These are phyloP conservation scores for Mortierella sp. DNA, from an alignment of 371 early-diverging fungal species.

Conservation along the genomic window DNA sequence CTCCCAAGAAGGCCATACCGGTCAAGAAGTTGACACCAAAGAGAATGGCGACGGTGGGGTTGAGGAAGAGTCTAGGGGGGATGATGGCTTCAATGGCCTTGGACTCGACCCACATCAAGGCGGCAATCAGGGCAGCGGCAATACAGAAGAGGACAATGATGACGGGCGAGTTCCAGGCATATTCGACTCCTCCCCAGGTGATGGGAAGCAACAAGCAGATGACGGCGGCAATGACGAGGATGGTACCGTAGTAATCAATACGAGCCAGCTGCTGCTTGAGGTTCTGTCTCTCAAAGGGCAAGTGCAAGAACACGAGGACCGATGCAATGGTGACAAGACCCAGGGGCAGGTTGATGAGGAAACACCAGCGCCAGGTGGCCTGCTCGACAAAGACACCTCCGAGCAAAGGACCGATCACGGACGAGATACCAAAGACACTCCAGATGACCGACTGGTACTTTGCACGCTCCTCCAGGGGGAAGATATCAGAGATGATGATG, in stretches of 20 bases:
- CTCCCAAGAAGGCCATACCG: constrained; percentile 67
- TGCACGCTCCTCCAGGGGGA: constrained; percentile 72
- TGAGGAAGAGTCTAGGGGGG: constrained; percentile 66
- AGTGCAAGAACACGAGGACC: constrained; percentile 64
- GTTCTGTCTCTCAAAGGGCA: constrained; percentile 59
- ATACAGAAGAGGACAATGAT: constrained; percentile 63
- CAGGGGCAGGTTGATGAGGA: constrained; percentile 70
- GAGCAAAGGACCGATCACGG: constrained; percentile 63
- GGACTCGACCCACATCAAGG: constrained; percentile 58
- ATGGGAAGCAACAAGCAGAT: constrained; percentile 67
- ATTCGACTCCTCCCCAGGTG: constrained; percentile 69
- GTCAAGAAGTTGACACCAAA: constrained; percentile 64
- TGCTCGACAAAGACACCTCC: constrained; percentile 65
- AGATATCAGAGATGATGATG: constrained; percentile 85
- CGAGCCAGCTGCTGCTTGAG: constrained; percentile 60
- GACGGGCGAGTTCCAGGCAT: constrained; percentile 63
- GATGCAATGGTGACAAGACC: constrained; percentile 61
- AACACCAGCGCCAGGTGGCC: constrained; percentile 66
- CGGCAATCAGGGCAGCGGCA: constrained; percentile 47
- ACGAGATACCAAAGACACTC: constrained; percentile 73
- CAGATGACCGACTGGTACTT: constrained; percentile 71
- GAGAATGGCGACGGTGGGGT: constrained; percentile 61
- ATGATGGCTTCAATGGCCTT: constrained; percentile 66
- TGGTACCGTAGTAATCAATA: constrained; percentile 67
- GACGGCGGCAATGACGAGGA: constrained; percentile 61